phyloP scores from a whole-genome alignment of 1,284 basidiomycete species.

The Naganishia albida region DNA sequence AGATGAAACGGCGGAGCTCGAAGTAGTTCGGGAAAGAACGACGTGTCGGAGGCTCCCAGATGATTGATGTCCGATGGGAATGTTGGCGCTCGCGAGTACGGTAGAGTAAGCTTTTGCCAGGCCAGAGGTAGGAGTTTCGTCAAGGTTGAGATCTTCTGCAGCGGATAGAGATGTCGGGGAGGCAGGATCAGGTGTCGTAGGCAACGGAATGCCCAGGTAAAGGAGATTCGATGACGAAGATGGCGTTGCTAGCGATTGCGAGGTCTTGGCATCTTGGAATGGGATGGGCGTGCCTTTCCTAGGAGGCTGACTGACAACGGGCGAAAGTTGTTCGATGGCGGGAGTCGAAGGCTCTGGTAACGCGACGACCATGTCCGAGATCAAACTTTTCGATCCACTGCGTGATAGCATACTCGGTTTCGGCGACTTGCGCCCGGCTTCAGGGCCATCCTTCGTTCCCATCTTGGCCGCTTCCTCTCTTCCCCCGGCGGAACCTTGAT shows the following conservation, averaged over 20 bases:
- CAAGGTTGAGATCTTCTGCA: not conserved
- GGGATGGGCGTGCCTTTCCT: not conserved
- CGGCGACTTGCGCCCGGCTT: not conserved
- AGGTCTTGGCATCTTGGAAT: no score
- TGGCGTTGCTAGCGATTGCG: no score
- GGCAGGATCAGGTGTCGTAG: no score
- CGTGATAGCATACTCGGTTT: not conserved
- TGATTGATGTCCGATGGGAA: conserved; percentile 19
- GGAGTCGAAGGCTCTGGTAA: not conserved
- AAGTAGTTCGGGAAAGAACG: conserved; percentile 18
- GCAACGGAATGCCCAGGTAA: no score
- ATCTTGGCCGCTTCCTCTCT: not conserved
- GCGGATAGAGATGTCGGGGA: no score
- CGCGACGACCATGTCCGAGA: conserved; percentile 1
- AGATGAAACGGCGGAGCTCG: conserved; percentile 1
- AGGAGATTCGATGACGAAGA: no score
- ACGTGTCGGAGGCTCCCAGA: conserved; percentile 11
- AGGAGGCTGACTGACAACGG: not conserved
- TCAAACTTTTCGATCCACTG: not conserved
- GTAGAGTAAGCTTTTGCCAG: conserved; percentile 1
- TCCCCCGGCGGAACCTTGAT: not conserved
- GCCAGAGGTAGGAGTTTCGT: not conserved
- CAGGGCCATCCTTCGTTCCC: not conserved
- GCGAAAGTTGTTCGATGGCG: not conserved
- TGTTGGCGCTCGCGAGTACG: conserved; percentile 4